Base-by-base conservation (phyloP, 495 filamentous ascomycete species). In the Lepraria neglecta region DNA sequence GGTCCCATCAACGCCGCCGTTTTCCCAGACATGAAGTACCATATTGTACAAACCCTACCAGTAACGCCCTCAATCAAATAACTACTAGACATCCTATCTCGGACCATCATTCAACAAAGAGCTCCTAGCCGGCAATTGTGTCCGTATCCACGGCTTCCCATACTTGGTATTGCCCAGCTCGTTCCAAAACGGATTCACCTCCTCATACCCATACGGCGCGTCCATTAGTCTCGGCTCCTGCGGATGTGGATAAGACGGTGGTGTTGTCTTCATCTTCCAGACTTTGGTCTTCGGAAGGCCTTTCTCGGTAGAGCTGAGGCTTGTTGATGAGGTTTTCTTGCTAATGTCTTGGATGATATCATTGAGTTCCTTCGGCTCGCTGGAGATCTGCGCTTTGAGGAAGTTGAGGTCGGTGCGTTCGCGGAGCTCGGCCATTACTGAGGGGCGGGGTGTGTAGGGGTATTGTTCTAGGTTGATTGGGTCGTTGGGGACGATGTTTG, bases 361-460 rank as follows among this genome's bases (percentile, higher is more conserved):
- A 21, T 80, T 77, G 7, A 96, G 77, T 65, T 95, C 90, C 17
- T 79, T 78, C 52, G 90, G 87, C 59, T 89, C 82, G 55, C 77
- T 84, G 6, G 86, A 83, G 64, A 95, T 92, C 73, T 97, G 92
- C 6, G 92, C 92, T 66, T 80, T 84, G 44, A 97, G 79, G 73
- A 90, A 92, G 38, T 77, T 76, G 21, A 83, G 67, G 50, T 84
- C 76, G 30, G 78, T 73, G n/a, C 73, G 71, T 35, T 75, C 70
- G 54, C 79, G 70, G 0, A 92, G 75, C 24, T 79, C 71, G 42
- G 83, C 76, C 90, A 97, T 96, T 61, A 97, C 86, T 0, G 92
- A 84, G n/a, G 74, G 74, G 28, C 92, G 84, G 2, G 84, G 81
- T 0, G 74, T 82, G 68, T 97, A 97, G 1, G 69, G 6, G 65